phyloP scores from a whole-genome alignment of 768 basidiomycete genomes.

The Candolleomyces eurysporus region DNA sequence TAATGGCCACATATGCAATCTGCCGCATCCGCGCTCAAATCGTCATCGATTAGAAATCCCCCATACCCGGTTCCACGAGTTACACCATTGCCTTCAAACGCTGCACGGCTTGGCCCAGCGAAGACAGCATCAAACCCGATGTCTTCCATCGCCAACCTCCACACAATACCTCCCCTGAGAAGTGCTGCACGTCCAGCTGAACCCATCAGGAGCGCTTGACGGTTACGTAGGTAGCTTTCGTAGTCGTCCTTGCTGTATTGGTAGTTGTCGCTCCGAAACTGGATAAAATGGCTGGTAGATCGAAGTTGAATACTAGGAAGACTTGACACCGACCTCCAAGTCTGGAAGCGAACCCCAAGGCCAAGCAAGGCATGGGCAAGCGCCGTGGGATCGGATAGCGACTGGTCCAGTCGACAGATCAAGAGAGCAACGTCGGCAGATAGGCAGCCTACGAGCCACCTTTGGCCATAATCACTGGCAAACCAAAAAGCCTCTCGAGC shows the following conservation, averaged over 20 bases:
- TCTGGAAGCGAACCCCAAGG: not conserved
- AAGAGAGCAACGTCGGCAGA: not conserved
- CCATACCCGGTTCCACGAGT: not conserved
- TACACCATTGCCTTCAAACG: not conserved
- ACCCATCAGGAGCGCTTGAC: not conserved
- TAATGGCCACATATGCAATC: not conserved
- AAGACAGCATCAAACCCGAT: not conserved
- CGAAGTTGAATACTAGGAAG: not conserved
- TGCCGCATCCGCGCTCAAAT: not conserved
- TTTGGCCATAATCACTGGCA: not conserved
- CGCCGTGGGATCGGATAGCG: not conserved
- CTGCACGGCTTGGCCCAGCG: not conserved
- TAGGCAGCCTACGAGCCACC: not conserved
- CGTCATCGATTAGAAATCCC: not conserved
- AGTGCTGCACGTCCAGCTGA: not conserved
- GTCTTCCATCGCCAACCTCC: not conserved
- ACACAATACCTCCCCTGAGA: not conserved
- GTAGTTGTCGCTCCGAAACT: not conserved
- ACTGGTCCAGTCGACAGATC: not conserved
- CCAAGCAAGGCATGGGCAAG: not conserved
- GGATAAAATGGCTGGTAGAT: no score
- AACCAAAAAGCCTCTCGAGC: not conserved
- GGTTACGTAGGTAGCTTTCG: not conserved
- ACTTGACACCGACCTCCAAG: not conserved
- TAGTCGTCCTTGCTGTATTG: not conserved